A percentile compares a stretch with the other conserved stretches of the same genome.
These are phyloP conservation scores for Penicillium sp. DNA, from an alignment of 2,329 filamentous ascomycete genomes.

Conservation along the genomic window DNA sequence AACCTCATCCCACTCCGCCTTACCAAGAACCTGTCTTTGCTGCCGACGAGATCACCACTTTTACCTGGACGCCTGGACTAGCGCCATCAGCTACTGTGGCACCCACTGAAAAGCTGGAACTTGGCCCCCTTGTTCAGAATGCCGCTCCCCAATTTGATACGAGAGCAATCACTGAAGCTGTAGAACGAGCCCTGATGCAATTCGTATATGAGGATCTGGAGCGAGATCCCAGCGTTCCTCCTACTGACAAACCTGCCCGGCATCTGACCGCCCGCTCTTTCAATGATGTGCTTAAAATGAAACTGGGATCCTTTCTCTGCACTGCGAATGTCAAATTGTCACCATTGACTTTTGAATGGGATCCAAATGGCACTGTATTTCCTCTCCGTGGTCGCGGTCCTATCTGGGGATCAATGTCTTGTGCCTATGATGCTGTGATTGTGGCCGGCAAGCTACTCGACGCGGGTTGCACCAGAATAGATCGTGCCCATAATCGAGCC, in stretches of 20 bases:
- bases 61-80: conserved; percentile 1
- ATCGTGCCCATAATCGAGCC: conserved; percentile 24
- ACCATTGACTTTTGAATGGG: conserved; percentile 12
- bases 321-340: conserved; percentile 20
- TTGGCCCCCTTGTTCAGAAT: neutral
- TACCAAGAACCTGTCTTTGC: conserved; percentile 3
- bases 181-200: conserved; percentile 29
- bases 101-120: neutral
- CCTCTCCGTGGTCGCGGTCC: conserved; percentile 36
- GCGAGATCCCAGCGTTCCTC: conserved; percentile 26
- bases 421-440: conserved; percentile 34
- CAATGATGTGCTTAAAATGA: conserved; percentile 19
- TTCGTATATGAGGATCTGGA: conserved; percentile 33
- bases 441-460: conserved; percentile 39
- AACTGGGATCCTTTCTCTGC: conserved; percentile 18
- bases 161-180: conserved; percentile 15
- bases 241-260: conserved; percentile 7
- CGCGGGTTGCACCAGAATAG: conserved; percentile 36
- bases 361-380: conserved; percentile 21
- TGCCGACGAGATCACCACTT: neutral
- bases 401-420: conserved; percentile 24
- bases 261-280: conserved; percentile 12
- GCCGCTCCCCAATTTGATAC: neutral
- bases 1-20: neutral
- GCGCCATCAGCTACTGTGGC: neutral